Evolutionary conservation across 495 filamentous ascomycete species (phyloP), one percentile per base, ranked within the genome.

Genomic region (Rhizodiscina lignyota): DNA sequence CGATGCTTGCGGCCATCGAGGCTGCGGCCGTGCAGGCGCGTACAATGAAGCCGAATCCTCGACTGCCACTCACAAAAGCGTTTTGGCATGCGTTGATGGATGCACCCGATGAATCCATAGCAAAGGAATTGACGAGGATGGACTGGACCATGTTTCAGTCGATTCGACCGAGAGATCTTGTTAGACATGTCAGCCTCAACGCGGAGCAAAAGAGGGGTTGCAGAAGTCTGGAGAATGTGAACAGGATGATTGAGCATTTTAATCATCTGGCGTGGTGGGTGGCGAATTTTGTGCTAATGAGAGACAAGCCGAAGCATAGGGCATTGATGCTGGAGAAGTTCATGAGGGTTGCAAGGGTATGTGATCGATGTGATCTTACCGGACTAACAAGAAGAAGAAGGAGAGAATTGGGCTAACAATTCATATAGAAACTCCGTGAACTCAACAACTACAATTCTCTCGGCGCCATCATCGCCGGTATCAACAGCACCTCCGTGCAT

Each of bases 101-200:
- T 19, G 69, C 72, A 18, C 61, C 72, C 4, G 77, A 89, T 20
- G 81, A 85, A 27, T 69, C 80, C 32, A 81, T 94, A 42, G 89
- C 91, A 4, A 73, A 74, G 32, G 89, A 97, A 53, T 65, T 97
- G 49, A 94, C 89, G 4, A 72, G 89, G 35, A 86, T 96, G 28
- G 89, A 96, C 59, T 94, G 87, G 89, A 69, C 84, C 49, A 85
- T 92, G 73, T 94, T 93, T 56, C 85, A 78, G 44, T 79, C 83
- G n/a, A 91, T 96, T 51, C 75, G 81, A n/a, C 79, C 86, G 29
- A 79, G 89, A 32, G 91, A 97, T 56, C 67, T 94, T 4, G 79
- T 96, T 32, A 77, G 91, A 2, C 79, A 94, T 54, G 83, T 93
- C 41, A 84, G 74, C 47, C 60, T 93, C 31, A 68, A 75, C 3